These are phyloP conservation scores for Fonsecaea pedrosoi DNA, from an alignment of 2,329 filamentous ascomycete species.

Conservation along the genomic window DNA sequence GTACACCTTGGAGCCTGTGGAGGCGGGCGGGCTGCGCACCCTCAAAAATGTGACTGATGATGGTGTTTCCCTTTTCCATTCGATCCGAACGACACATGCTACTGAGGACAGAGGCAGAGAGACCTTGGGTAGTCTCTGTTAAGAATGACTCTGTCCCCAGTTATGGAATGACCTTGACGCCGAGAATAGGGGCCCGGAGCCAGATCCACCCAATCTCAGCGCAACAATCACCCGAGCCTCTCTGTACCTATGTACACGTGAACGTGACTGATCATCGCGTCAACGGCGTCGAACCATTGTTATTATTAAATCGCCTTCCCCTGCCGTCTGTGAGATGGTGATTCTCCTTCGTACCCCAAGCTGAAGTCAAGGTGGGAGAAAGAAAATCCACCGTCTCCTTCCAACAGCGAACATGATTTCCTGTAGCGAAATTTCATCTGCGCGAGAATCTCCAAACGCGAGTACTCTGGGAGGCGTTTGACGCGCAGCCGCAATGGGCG, in stretches of 20 bases:
- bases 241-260: background rate
- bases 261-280: background rate
- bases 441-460: slow-evolving; percentile 21
- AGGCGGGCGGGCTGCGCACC: background rate
- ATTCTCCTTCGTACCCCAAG: too few species aligned
- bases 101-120: too few species aligned
- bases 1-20: background rate
- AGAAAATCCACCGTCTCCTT: background rate
- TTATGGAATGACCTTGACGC: background rate
- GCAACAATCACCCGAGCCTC: background rate
- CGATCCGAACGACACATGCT: background rate
- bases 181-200: slow-evolving; percentile 2
- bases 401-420: slow-evolving; percentile 11
- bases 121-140: background rate
- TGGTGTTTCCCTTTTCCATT: background rate
- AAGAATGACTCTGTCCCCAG: background rate
- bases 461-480: slow-evolving; percentile 2
- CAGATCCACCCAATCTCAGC: slow-evolving; percentile 2
- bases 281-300: background rate
- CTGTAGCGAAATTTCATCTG: slow-evolving; percentile 20
- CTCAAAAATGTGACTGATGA: background rate
- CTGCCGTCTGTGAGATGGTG: background rate
- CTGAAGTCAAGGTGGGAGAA: background rate
- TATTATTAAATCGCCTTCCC: background rate
- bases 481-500: slow-evolving; percentile 16